Percentiles rank a stretch among this genome's conserved stretches.
Conservation (phyloP, 805 yeast species). For the Yarrowia hollandica region DNA sequence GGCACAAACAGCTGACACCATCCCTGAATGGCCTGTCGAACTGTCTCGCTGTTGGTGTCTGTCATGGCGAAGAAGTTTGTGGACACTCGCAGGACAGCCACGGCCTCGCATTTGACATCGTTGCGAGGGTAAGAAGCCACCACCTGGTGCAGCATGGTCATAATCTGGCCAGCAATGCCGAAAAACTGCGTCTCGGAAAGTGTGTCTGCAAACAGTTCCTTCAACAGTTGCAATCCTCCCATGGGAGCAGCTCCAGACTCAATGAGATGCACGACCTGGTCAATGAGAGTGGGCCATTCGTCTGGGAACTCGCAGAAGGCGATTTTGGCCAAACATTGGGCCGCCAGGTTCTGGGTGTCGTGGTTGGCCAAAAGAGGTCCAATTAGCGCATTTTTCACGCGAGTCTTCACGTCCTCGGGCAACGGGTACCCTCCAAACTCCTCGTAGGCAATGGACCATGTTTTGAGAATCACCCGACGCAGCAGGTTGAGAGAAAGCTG, state of each 20-base stretch:
- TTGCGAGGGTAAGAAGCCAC: constrained; percentile 6
- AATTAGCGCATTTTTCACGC: constrained; percentile 54
- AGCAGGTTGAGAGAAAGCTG: constrained; percentile 10
- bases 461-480: constrained; percentile 6
- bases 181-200: constrained; percentile 85
- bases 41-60: constrained; percentile 28
- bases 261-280: constrained; percentile 44
- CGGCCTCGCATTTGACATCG: constrained; percentile 35
- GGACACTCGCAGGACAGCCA: constrained; percentile 42
- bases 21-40: constrained; percentile 16
- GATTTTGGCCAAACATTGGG: constrained; percentile 73
- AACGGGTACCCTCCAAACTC: constrained; percentile 70
- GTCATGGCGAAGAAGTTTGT: constrained; percentile 37
- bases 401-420: constrained; percentile 51
- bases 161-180: constrained; percentile 51
- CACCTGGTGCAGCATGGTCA: constrained; percentile 28
- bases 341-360: constrained; percentile 51
- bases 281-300: constrained; percentile 78
- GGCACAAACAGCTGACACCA: constrained; percentile 29
- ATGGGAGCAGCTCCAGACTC: constrained; percentile 46
- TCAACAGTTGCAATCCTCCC: constrained; percentile 41
- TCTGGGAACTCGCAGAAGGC: constrained; percentile 92
- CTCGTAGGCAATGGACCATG: constrained; percentile 83
- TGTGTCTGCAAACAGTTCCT: constrained; percentile 81
- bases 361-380: constrained; percentile 44